A percentile compares a stretch with the other conserved stretches of the same genome.
Conservation (phyloP, 768 basidiomycete species). For the Auriscalpium microsporum region DNA sequence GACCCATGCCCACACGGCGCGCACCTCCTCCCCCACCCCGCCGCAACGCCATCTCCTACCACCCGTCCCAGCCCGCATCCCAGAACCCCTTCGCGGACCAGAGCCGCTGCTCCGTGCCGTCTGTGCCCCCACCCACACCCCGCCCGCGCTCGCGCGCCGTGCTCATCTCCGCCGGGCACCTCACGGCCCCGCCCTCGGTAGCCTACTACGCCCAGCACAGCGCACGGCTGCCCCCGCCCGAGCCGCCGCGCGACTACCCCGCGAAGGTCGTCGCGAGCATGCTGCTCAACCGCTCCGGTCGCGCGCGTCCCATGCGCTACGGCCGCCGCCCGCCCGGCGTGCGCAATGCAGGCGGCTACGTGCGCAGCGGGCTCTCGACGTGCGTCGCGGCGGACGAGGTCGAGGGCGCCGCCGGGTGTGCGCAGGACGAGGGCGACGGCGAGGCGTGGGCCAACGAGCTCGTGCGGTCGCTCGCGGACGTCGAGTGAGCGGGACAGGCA, state of each 20-base stretch:
- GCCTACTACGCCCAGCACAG: not conserved
- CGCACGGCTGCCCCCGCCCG: not conserved
- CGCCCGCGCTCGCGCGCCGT: slow-evolving; percentile 4
- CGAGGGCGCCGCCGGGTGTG: not conserved
- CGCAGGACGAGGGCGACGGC: not conserved
- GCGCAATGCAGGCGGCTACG: not conserved
- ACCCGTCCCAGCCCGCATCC: slow-evolving; percentile 1
- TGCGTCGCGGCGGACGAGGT: not conserved
- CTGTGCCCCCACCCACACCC: not conserved
- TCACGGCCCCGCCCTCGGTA: not conserved
- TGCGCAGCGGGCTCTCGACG: slow-evolving; percentile 10
- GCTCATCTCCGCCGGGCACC: slow-evolving; percentile 3
- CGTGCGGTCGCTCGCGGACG: not conserved
- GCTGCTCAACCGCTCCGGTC: slow-evolving; percentile 9
- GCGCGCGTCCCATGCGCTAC: slow-evolving; percentile 13
- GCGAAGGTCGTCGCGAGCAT: slow-evolving; percentile 13
- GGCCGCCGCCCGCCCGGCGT: not conserved
- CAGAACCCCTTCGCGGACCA: not conserved
- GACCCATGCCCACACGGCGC: not conserved
- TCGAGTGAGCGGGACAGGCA: not conserved
- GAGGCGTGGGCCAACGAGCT: not conserved
- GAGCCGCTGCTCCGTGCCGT: not conserved
- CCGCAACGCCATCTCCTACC: slow-evolving; percentile 11
- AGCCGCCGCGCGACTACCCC: slow-evolving; percentile 9
- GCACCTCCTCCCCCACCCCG: slow-evolving; percentile 1